Evolutionary conservation across 257 asterid genomes (phyloP), one percentile per base, ranked within the genome.

Genomic region (Anisodus tanguticus): DNA sequence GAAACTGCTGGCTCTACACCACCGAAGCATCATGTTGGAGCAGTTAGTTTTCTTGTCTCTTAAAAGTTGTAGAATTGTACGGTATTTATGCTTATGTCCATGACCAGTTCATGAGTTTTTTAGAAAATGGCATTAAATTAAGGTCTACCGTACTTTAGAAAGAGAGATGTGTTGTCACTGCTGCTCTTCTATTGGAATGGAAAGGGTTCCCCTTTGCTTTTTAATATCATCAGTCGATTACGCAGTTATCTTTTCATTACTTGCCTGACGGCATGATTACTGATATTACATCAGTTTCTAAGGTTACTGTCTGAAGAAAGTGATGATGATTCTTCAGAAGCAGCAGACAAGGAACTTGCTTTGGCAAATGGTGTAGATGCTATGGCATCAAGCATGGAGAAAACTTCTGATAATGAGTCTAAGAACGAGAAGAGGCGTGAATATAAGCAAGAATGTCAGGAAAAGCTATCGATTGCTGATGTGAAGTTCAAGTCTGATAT

Each of bases 11-110:
- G 85, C 10, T 89, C 87, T 87, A 88, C 97, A 66, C 87, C 91
- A 16, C 92, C 90, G 2, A 92, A 87, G 63, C 87, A 92, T 90
- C 97, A 93, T 80, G 94, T 93, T 86, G 99, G 97, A 88, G 98
- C 94, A 85, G 98, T 95, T 83, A 89, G 95, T 88, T 82, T 77
- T 57, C 85, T 79, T 76, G 2, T 83, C 64, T 49, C 64, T 43
- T 84, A 47, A 51, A 70, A 77, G 51, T 13, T 53, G 82, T 77
- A 53, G 66, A 77, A 77, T 35, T 15, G 49, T 54, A 54, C n/a
- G 43, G 45, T 16, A 54, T 31, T 16, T 31, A 77, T 77, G 31
- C 15, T 54, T 31, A 26, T 76, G 47, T 31, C 51, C 51, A 53
- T 8, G 66, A 31, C 64, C 3, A 15, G 51, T 31, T 77, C 4